phyloP scores from a whole-genome alignment of 140 eudicot genomes.

The Oenanthe javanica region DNA sequence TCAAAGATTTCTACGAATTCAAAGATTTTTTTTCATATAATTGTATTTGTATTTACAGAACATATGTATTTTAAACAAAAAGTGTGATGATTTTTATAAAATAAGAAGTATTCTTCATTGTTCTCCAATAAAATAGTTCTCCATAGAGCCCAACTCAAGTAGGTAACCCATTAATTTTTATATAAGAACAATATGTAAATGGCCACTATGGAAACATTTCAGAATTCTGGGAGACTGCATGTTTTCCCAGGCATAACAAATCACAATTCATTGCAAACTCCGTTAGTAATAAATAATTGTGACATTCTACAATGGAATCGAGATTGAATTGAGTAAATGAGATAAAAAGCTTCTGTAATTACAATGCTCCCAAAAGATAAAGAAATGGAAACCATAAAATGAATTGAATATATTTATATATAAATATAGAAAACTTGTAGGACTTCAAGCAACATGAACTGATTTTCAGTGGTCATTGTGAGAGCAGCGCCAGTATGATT shows the following conservation, averaged over 20 bases:
- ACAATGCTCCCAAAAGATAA: neutral
- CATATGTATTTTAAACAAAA: no score
- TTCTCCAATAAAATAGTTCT: no score
- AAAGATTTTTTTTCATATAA: no score
- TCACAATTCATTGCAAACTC: neutral
- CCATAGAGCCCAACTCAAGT: no score
- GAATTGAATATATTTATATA: constrained; percentile 1
- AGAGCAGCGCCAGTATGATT: neutral
- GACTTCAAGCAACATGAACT: neutral
- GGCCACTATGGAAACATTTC: neutral
- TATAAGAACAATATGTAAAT: no score
- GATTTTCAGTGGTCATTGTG: neutral
- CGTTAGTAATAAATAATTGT: neutral
- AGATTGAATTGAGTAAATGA: neutral
- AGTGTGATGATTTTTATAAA: no score
- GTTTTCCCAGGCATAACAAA: neutral
- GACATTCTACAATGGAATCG: neutral
- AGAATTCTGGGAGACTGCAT: neutral
- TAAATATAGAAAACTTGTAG: neutral
- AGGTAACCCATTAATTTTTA: no score
- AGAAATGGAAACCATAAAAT: constrained; percentile 1
- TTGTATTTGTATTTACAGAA: no score
- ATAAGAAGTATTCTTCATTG: no score
- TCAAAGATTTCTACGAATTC: no score
- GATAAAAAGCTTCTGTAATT: neutral